A percentile compares a stretch with the other conserved stretches of the same genome.
Evolutionary conservation across 208 protist genomes (phyloP).

Genomic region (Wallacemonas sp.): DNA sequence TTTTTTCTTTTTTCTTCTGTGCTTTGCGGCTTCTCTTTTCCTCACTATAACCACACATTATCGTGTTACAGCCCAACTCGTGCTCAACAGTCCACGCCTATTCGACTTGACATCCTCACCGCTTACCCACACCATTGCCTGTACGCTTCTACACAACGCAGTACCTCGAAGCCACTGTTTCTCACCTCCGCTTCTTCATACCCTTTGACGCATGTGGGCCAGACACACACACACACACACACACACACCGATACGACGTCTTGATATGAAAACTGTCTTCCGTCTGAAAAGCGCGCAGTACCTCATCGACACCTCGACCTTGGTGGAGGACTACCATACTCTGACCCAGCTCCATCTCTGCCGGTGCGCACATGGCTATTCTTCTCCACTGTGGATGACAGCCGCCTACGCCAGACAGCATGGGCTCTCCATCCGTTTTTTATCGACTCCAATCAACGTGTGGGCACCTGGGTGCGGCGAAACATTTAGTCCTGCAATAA

Average conservation of each 20-base stretch:
- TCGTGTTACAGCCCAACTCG: too few relatives aligned
- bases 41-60: too few relatives aligned
- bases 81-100: not conserved
- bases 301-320: not conserved
- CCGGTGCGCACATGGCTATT: not conserved
- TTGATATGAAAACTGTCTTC: too few relatives aligned
- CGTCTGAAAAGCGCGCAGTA: slow-evolving; percentile 2
- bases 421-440: not conserved
- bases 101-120: not conserved
- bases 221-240: not conserved
- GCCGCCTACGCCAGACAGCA: not conserved
- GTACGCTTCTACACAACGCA: too few relatives aligned
- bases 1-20: not conserved
- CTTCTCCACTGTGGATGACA: not conserved
- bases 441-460: not conserved
- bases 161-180: not conserved
- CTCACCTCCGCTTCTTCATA: not conserved
- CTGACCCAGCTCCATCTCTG: not conserved
- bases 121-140: too few relatives aligned
- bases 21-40: not conserved
- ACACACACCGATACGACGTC: not conserved
- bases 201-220: not conserved
- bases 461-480: not conserved
- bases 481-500: not conserved
- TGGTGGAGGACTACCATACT: not conserved